phyloP scores from a whole-genome alignment of 345 rosid species.

The Rubroshorea leprosula region DNA sequence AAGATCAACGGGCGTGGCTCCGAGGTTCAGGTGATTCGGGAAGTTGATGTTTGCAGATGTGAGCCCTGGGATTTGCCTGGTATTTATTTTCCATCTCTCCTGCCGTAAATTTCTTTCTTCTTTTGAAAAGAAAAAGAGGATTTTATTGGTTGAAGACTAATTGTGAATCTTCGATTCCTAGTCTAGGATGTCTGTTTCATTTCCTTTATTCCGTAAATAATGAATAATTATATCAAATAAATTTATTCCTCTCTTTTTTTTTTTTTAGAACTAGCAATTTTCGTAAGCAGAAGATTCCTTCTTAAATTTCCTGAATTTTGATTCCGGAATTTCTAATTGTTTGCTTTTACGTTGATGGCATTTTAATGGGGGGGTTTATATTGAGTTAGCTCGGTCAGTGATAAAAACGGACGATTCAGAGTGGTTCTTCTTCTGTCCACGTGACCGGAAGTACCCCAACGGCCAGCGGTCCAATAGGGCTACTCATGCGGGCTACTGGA shows the following conservation, averaged over 20 bases:
- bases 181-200: not conserved
- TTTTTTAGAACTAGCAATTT: not conserved
- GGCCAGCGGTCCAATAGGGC: slow-evolving; percentile 96
- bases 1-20: slow-evolving; percentile 85
- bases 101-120: not conserved
- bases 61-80: slow-evolving; percentile 99
- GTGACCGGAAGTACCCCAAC: slow-evolving; percentile 87
- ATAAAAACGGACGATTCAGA: slow-evolving; percentile 83
- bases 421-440: slow-evolving; percentile 96
- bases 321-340: too few species aligned
- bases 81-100: slow-evolving; percentile 15
- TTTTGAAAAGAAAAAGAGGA: slow-evolving; percentile 6
- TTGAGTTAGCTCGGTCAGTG: slow-evolving; percentile 51
- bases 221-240: too few species aligned
- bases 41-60: slow-evolving; percentile 87
- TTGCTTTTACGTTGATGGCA: not conserved
- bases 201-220: not conserved
- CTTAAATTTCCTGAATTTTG: too few species aligned
- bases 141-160: too few species aligned
- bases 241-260: not conserved
- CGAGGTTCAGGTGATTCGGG: slow-evolving; percentile 75
- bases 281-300: not conserved
- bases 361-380: not conserved
- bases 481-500: slow-evolving; percentile 95
- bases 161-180: not conserved